Base-by-base conservation (phyloP, 208 protist genomes). In the Trypanosoma boissoni region DNA sequence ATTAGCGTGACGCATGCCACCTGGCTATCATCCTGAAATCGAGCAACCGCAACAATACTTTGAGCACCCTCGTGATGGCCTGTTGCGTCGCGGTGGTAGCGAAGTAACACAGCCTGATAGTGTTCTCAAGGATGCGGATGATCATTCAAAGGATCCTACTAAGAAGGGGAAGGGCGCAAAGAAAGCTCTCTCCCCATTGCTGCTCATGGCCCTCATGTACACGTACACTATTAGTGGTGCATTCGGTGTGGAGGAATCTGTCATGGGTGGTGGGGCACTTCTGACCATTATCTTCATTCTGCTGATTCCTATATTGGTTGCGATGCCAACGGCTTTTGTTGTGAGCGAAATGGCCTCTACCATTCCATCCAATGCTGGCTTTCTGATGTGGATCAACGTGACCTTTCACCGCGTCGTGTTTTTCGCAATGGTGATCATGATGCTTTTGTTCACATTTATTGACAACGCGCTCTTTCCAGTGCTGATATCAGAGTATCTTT, bases 161-260 rank as follows among this genome's bases (percentile, higher is more conserved):
- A n/a, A n/a, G n/a, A n/a, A n/a, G n/a, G n/a, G n/a, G 32, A 48
- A 36, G 14, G 29, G 16, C 28, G 43, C 28, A 34, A 44, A 50
- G 26, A 72, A 43, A 26, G 26, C 51, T 20, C 76, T 90, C 29
- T 88, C 81, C 3, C 64, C 77, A 36, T 16, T 88, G 27, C 67
- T 94, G 54, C 62, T 94, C 6, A 79, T 78, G n/a, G 87, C 76
- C 0, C 60, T 89, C 9, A 94, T 89, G 83, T 91, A 91, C 65
- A 83, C 78, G n/a, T 82, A 83, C 36, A 84, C 87, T 21, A 86
- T 80, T 41, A 79, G 74, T 60, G 80, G 87, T 9, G 79, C 78
- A 3, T 90, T 91, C 63, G 80, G 83, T 3, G 84, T 91, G 27
- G 87, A 94, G 58, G 80, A 94, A 51, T 87, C 83, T n/a, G 83